These are phyloP conservation scores for Leccinum broughii DNA, from an alignment of 768 basidiomycete genomes.

Conservation along the genomic window DNA sequence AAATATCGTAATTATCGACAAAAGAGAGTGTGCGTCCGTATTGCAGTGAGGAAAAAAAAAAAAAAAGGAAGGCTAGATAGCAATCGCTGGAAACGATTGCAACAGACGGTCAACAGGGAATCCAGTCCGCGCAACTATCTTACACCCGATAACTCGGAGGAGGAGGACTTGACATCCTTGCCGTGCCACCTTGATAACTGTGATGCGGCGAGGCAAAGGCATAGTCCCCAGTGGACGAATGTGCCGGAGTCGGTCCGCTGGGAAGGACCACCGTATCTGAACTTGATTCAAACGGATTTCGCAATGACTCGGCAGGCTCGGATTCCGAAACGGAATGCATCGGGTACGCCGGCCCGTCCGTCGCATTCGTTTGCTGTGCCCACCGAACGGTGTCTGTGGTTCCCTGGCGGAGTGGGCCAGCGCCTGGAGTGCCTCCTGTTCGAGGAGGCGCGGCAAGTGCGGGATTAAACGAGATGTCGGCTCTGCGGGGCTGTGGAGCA, in stretches of 20 bases:
- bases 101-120: neutral
- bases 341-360: slow-evolving; percentile 26
- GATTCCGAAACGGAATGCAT: slow-evolving; percentile 22
- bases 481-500: slow-evolving; percentile 50
- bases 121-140: neutral
- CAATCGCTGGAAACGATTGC: neutral
- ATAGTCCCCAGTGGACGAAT: slow-evolving; percentile 20
- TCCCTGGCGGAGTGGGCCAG: slow-evolving; percentile 23
- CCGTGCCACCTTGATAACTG: slow-evolving; percentile 20
- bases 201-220: slow-evolving; percentile 27
- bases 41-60: neutral
- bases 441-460: slow-evolving; percentile 13
- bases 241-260: slow-evolving; percentile 8
- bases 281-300: slow-evolving; percentile 30
- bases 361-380: slow-evolving; percentile 31
- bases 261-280: slow-evolving; percentile 23
- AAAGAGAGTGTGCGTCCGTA: slow-evolving; percentile 8
- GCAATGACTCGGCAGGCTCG: slow-evolving; percentile 10
- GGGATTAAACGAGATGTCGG: slow-evolving; percentile 17
- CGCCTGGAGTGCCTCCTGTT: slow-evolving; percentile 14
- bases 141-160: slow-evolving; percentile 25
- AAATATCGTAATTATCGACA: slow-evolving; percentile 7
- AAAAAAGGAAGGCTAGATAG: neutral
- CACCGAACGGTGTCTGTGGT: slow-evolving; percentile 33
- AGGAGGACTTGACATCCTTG: slow-evolving; percentile 14